Evolutionary conservation across 179 eudicot genomes (phyloP), one percentile per base, ranked within the genome.

Genomic region (Patellifolia procumbens): DNA sequence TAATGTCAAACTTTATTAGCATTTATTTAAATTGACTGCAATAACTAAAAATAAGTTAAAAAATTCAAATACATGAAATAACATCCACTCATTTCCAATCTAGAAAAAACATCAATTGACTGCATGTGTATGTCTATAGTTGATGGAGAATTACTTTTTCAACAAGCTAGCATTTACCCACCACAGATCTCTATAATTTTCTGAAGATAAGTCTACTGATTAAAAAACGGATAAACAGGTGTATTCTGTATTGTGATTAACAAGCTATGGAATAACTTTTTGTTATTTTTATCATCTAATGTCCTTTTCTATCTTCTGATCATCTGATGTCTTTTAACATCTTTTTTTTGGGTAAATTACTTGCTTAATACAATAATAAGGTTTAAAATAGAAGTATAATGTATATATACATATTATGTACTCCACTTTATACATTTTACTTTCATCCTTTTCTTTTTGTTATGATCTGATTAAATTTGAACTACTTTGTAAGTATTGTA

Each of bases 391-490:
- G n/a, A n/a, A 69, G 29, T n/a, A 63, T 11, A 42, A 31, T 12
- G 71, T 68, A 64, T 65, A 48, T 72, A 65, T 80, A 76, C 69
- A 32, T 53, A 26, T 46, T 51, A 22, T 3, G 22, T 39, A 63
- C 56, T 60, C 43, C 63, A 13, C 61, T 31, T 62, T 80, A 56
- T 45, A 59, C 65, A 31, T 24, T 64, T 51, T 62, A 45, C 42
- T 78, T 72, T 78, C 12, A 51, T 67, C 68, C 51, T 81, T 77
- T 73, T 72, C 49, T 73, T 68, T 49, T 76, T 78, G 48, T 66
- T 65, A n/a, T 63, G 83, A 81, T 77, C 81, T 49, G 43, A 43
- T 61, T 72, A 81, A 80, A 80, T 56, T 43, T 73, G 20, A 31
- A 22, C 37, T 46, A 39, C 84, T 81, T 81, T 81, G 37, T 51